Evolutionary conservation across 2,329 filamentous ascomycete species (phyloP).

Genomic region (Penicillium thymicola): DNA sequence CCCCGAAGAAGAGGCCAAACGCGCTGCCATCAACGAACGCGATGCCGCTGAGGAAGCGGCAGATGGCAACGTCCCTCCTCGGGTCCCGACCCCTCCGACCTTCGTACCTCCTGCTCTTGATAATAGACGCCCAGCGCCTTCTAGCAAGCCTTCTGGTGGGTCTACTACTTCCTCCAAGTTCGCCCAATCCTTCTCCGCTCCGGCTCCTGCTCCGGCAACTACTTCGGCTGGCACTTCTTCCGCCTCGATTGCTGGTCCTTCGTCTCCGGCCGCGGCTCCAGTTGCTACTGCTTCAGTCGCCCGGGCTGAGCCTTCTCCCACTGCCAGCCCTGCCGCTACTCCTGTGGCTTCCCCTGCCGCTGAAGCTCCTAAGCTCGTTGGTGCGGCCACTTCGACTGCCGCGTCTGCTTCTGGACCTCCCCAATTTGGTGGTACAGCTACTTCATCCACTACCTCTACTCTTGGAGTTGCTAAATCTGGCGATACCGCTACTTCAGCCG

Average conservation of each 20-base stretch:
- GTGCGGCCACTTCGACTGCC: neutral
- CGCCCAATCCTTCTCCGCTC: constrained; percentile 21
- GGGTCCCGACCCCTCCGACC: neutral
- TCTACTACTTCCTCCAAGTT: constrained; percentile 20
- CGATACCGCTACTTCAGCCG: neutral
- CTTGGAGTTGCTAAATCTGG: neutral
- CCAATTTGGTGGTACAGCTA: neutral
- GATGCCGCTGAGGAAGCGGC: neutral
- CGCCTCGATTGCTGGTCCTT: constrained; percentile 6
- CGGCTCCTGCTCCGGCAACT: neutral
- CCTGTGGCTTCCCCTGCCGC: constrained; percentile 1
- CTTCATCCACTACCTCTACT: constrained; percentile 18
- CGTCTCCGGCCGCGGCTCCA: constrained; percentile 3
- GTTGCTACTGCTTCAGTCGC: neutral
- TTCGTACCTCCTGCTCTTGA: neutral
- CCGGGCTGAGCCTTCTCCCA: neutral
- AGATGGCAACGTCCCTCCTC: neutral
- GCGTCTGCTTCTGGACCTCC: neutral
- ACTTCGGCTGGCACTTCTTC: neutral
- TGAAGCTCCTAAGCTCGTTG: neutral
- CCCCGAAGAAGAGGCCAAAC: neutral
- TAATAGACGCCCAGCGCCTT: neutral
- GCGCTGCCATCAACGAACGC: neutral
- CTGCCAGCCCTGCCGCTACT: neutral
- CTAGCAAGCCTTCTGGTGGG: constrained; percentile 8